Evolutionary conservation across 163 green algal species (phyloP), one percentile per base, ranked within the genome.

Genomic region (Scenedesmus sp.): DNA sequence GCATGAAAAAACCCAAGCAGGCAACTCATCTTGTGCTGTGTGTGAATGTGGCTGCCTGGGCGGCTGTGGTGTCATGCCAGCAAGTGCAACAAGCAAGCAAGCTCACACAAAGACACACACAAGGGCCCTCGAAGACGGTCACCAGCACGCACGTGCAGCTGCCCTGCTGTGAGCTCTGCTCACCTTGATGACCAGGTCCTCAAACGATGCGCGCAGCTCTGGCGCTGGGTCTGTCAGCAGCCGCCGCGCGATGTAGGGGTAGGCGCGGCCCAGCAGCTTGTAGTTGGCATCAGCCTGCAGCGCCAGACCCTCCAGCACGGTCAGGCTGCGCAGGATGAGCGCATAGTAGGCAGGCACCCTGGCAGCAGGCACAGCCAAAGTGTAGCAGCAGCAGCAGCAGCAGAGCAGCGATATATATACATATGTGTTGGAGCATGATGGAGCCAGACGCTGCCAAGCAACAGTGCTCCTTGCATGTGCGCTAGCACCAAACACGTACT

Each of bases 221-320:
- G 98, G 98, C 0, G 95, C 94, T 0, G 97, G 97, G 93, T 99
- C 98, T 2, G 97, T 99, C 10, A 99, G 95, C 81, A 99, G 94
- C n/a, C 98, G 94, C 2, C 94, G 91, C 6, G 98, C 98, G 95
- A 99, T 99, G 95, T 99, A 99, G 3, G 98, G 98, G 94, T 99
- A 99, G 13, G 97, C 97, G 61, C 92, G 91, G 9, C 89, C 97
- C 61, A 99, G 96, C 85, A 99, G 96, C 94, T 99, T 99, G 95
- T 99, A 99, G 37, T 84, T 84, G 59, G 83, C 37, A 68, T 94
- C 89, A 12, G 92, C 89, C 86, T 92, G 83, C 83, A 98, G 91
- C 72, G 96, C 96, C 26, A 98, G 93, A 3, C 97, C 97, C 93
- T 99, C 98, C 84, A 99, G 95, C 72, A 99, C 98, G 0, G 97